Percentiles rank a stretch among this genome's conserved stretches.
Conservation (phyloP, 1,139 yeast species). For the Pichia sp. region DNA sequence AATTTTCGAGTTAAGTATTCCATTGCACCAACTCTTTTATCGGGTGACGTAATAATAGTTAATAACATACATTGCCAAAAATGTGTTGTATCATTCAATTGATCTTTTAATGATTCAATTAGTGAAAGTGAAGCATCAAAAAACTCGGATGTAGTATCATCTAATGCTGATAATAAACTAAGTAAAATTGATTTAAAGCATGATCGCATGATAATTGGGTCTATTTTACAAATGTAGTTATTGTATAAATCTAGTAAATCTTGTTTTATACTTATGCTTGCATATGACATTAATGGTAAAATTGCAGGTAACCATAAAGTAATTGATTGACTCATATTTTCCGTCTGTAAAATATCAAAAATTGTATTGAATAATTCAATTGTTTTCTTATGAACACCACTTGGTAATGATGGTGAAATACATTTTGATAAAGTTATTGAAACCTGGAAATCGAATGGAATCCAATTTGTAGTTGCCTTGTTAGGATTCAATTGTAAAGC, state of each 20-base stretch:
- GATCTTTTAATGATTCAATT: conserved; percentile 53
- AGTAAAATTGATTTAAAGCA: conserved; percentile 65
- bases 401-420: conserved; percentile 72
- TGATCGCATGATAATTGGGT: conserved; percentile 42
- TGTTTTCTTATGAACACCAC: conserved; percentile 92
- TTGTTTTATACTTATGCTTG: conserved; percentile 83
- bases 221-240: conserved; percentile 48
- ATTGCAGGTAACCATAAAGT: conserved; percentile 85
- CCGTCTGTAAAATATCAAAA: conserved; percentile 53
- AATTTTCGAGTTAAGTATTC: conserved; percentile 65
- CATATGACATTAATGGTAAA: conserved; percentile 77
- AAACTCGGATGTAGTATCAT: conserved; percentile 84
- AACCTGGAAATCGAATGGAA: conserved; percentile 50
- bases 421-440: conserved; percentile 56
- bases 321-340: conserved; percentile 44
- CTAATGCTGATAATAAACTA: conserved; percentile 79
- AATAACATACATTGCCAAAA: conserved; percentile 85
- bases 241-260: conserved; percentile 57
- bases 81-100: conserved; percentile 58
- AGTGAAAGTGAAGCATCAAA: conserved; percentile 55
- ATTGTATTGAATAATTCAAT: conserved; percentile 68
- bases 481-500: conserved; percentile 45
- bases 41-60: conserved; percentile 70
- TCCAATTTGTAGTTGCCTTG: conserved; percentile 33
- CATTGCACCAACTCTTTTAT: conserved; percentile 75